Conservation (phyloP, 805 yeast genomes). For the Schwanniomyces pseudopolymorphus region DNA sequence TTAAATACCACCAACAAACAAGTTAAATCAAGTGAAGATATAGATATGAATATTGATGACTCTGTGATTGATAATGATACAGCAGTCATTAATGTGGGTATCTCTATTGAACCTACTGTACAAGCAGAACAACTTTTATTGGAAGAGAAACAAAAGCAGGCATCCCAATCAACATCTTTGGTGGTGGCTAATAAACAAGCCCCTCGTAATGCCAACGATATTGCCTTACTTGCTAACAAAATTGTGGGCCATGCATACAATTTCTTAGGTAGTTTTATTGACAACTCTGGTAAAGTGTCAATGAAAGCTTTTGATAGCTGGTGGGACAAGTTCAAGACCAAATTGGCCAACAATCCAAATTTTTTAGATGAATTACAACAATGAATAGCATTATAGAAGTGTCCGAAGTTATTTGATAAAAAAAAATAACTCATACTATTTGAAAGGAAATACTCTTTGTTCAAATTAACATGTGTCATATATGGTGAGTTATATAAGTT, state of each 20-base stretch:
- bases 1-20: constrained; percentile 47
- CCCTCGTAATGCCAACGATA: constrained; percentile 19
- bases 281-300: constrained; percentile 75
- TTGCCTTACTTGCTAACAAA: constrained; percentile 72
- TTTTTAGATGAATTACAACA: constrained; percentile 55
- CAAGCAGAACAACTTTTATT: constrained; percentile 62
- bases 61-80: constrained; percentile 24
- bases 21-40: constrained; percentile 26
- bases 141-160: constrained; percentile 34
- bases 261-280: constrained; percentile 84
- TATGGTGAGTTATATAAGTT: too few species aligned
- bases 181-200: constrained; percentile 13
- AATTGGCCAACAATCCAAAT: constrained; percentile 76
- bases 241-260: constrained; percentile 93
- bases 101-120: constrained; percentile 80
- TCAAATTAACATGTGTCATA: too few species aligned
- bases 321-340: constrained; percentile 89
- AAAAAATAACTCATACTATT: too few species aligned
- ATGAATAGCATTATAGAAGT: not conserved
- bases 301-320: constrained; percentile 87
- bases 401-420: too few species aligned
- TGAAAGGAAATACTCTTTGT: too few species aligned
- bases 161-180: constrained; percentile 13
- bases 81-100: constrained; percentile 58
- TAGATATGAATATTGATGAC: constrained; percentile 37